Conservation (phyloP, 805 yeast genomes). For the Suhomyces prunicola region DNA sequence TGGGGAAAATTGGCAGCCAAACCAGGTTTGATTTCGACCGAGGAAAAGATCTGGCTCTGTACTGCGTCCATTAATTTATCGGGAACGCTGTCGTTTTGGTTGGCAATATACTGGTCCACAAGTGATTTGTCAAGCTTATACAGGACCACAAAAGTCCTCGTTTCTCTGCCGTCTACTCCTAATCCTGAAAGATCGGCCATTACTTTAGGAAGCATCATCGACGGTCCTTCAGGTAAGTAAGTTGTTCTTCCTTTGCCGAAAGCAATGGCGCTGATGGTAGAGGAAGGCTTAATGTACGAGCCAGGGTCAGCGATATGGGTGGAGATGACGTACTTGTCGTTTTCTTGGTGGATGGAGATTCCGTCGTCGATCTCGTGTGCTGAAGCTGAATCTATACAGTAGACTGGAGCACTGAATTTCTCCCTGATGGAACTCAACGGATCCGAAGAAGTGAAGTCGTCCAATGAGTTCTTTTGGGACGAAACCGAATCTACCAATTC, state of each 20-base stretch:
- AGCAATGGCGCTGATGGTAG: slow-evolving; percentile 52
- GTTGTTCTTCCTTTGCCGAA: slow-evolving; percentile 60
- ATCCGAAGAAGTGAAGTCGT: slow-evolving; percentile 27
- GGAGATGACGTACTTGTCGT: slow-evolving; percentile 42
- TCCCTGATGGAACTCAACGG: slow-evolving; percentile 30
- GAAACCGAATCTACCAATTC: slow-evolving; percentile 11
- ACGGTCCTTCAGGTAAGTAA: slow-evolving; percentile 65
- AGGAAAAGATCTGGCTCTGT: slow-evolving; percentile 12
- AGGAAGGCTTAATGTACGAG: slow-evolving; percentile 49
- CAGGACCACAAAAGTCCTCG: slow-evolving; percentile 44
- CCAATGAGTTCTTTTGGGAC: neutral
- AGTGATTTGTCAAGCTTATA: slow-evolving; percentile 19
- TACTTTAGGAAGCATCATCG: slow-evolving; percentile 67
- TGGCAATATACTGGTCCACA: slow-evolving; percentile 18
- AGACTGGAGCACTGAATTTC: slow-evolving; percentile 53
- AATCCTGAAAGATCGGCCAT: slow-evolving; percentile 52
- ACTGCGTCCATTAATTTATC: slow-evolving; percentile 8
- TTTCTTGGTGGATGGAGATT: slow-evolving; percentile 50
- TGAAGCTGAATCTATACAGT: slow-evolving; percentile 74
- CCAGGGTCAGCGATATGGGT: slow-evolving; percentile 89
- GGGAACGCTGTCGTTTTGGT: slow-evolving; percentile 2
- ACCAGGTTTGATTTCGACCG: slow-evolving; percentile 22
- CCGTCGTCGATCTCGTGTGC: slow-evolving; percentile 97
- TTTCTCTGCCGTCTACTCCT: slow-evolving; percentile 38
- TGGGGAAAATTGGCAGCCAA: slow-evolving; percentile 29